Evolutionary conservation across 2,329 filamentous ascomycete genomes (phyloP), one percentile per base, ranked within the genome.

Genomic region (Aureobasidium sp.): DNA sequence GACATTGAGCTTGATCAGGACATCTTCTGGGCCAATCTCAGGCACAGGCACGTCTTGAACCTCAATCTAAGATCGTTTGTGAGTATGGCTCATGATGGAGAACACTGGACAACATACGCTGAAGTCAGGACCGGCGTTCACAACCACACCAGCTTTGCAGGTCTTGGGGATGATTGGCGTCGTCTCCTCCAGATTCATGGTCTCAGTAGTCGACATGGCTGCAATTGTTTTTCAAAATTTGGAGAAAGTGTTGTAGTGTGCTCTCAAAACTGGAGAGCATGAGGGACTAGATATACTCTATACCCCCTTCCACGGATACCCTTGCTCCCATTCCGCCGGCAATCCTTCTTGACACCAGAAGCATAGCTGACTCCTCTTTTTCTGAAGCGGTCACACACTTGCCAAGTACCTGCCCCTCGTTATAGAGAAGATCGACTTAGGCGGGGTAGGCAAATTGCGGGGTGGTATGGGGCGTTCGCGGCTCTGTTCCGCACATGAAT

Each of bases 1-100:
- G 30, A 76, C 76, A 62, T 84, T 85, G 58, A 86, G 74, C 59
- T 78, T 79, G 67, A 86, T 75, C 10, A 86, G 75, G 27, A 85
- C 71, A 63, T 86, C 82, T 54, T 83, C 75, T 8, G 79, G 78
- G 13, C 78, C 77, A 60, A 78, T 77, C 55, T 78, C 74, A 5
- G 79, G 79, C 0, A 82, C 78, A 21, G 76, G 74, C 1, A 82
- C 78, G 61, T 74, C 73, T 66, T 78, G 74, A 9, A 82, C 75
- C 62, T 79, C 76, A 34, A 81, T 29, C 45, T 50, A 4, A 9
- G 0, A 36, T 10, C 1, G 13, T 7, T 25, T 13, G 21, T 47
- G 11, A 48, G 4, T 29, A 47, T 55, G 10, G 9, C 29, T 30
- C 36, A 3, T 44, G 9, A n/a, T 27, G 42, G 8, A 32, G 15